Percentiles rank a stretch among this genome's conserved stretches.
Conservation (phyloP, 208 protist species). For the Kentomonas sorsogonicus region DNA sequence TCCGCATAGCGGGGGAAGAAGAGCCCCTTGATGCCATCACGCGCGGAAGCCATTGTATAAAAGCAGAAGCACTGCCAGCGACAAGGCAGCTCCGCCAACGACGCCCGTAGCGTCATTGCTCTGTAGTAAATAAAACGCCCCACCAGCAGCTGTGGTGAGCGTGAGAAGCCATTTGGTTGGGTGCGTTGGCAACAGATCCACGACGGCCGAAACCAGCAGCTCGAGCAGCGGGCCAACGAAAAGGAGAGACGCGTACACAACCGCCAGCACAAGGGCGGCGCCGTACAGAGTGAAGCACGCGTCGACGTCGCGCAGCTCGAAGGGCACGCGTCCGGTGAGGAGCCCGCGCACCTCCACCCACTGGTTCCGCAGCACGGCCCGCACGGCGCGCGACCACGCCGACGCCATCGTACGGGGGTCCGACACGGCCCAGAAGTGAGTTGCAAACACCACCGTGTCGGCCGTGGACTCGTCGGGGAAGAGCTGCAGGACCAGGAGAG, state of each 20-base stretch:
- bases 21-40: slow-evolving; percentile 1
- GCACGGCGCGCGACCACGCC: not conserved
- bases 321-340: not conserved
- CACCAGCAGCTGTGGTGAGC: slow-evolving; percentile 24
- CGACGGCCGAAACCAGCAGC: not conserved
- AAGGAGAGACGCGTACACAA: not conserved
- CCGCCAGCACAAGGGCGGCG: not conserved
- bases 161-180: slow-evolving; percentile 65
- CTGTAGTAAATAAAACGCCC: slow-evolving; percentile 19
- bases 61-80: slow-evolving; percentile 24
- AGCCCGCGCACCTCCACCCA: not conserved
- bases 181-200: slow-evolving; percentile 58
- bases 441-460: slow-evolving; percentile 10
- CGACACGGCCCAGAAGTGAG: too few relatives aligned
- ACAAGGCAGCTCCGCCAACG: slow-evolving; percentile 14
- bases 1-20: not conserved
- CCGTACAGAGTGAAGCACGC: not conserved
- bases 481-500: slow-evolving; percentile 22
- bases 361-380: not conserved
- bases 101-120: slow-evolving; percentile 16
- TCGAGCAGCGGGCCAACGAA: not conserved
- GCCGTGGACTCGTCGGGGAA: slow-evolving; percentile 20
- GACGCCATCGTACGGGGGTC: not conserved
- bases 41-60: slow-evolving; percentile 59
- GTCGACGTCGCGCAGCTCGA: not conserved